These are phyloP conservation scores for Physcomitrellopsis africana DNA, from an alignment of 225 moss, liverwort and hornwort genomes.

Conservation along the genomic window DNA sequence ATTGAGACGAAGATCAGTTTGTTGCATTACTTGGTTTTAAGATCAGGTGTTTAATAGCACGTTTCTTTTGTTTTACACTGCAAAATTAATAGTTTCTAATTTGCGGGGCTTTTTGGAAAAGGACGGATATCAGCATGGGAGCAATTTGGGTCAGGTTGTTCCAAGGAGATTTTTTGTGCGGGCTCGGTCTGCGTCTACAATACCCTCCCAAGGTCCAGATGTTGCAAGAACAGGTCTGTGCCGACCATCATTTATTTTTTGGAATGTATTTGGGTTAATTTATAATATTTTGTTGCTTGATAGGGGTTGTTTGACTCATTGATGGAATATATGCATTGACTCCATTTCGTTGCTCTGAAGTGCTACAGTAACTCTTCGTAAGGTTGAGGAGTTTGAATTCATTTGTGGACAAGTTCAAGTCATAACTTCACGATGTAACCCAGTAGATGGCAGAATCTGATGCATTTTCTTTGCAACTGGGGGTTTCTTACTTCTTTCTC, in stretches of 20 bases:
- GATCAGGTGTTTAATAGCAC: constrained; percentile 15
- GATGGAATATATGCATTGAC: background rate
- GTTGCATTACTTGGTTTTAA: background rate
- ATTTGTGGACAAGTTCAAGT: background rate
- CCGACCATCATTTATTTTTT: background rate
- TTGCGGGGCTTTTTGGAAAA: constrained; percentile 32
- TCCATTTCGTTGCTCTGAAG: constrained; percentile 2
- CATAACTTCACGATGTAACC: background rate
- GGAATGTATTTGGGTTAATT: background rate
- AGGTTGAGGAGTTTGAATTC: background rate
- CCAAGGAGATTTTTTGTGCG: constrained; percentile 34
- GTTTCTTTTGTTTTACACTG: background rate
- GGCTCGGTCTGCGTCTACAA: constrained; percentile 61
- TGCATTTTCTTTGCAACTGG: background rate
- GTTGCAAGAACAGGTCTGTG: constrained; percentile 44
- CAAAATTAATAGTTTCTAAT: background rate
- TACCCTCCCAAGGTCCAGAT: constrained; percentile 46
- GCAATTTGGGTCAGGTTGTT: constrained; percentile 24
- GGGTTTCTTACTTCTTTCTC: background rate
- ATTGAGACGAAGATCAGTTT: background rate
- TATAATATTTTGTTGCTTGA: constrained; percentile 14
- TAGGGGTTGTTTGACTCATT: constrained; percentile 8
- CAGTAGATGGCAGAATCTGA: background rate
- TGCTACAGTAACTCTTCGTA: background rate
- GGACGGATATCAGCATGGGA: constrained; percentile 23